These are phyloP conservation scores for Saccharomycopsis vini DNA, from an alignment of 805 yeast genomes.

Conservation along the genomic window DNA sequence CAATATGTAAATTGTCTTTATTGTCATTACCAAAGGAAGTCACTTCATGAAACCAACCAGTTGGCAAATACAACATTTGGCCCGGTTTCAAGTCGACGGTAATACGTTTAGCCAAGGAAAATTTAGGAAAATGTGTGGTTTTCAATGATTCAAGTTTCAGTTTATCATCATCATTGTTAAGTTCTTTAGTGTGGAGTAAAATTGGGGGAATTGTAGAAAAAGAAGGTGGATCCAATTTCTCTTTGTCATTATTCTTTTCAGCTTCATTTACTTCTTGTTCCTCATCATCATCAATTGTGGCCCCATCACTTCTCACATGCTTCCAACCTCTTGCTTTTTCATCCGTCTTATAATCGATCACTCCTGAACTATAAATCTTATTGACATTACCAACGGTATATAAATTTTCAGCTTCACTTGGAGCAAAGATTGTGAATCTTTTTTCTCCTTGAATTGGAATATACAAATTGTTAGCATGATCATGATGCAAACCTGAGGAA, in stretches of 20 bases:
- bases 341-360: conserved; percentile 52
- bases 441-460: conserved; percentile 52
- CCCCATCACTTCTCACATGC: conserved; percentile 52
- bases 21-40: conserved; percentile 43
- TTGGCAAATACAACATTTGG: conserved; percentile 60
- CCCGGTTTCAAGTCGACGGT: conserved; percentile 49
- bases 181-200: conserved; percentile 50
- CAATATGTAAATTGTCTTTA: conserved; percentile 39
- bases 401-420: conserved; percentile 49
- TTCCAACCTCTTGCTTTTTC: conserved; percentile 56
- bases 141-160: conserved; percentile 31
- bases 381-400: conserved; percentile 58
- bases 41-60: conserved; percentile 82
- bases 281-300: conserved; percentile 40
- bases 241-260: conserved; percentile 23
- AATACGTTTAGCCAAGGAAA: conserved; percentile 33
- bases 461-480: conserved; percentile 71
- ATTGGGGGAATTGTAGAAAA: conserved; percentile 58
- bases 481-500: conserved; percentile 72
- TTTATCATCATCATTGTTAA: conserved; percentile 25
- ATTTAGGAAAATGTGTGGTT: conserved; percentile 39
- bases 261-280: conserved; percentile 20
- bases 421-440: conserved; percentile 59
- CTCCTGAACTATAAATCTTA: conserved; percentile 48
- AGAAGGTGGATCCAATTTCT: conserved; percentile 57